Percentiles rank a stretch among this genome's conserved stretches.
These are phyloP conservation scores for Coemansia sp. DNA, from an alignment of 192 early-diverging fungal species.

Conservation along the genomic window DNA sequence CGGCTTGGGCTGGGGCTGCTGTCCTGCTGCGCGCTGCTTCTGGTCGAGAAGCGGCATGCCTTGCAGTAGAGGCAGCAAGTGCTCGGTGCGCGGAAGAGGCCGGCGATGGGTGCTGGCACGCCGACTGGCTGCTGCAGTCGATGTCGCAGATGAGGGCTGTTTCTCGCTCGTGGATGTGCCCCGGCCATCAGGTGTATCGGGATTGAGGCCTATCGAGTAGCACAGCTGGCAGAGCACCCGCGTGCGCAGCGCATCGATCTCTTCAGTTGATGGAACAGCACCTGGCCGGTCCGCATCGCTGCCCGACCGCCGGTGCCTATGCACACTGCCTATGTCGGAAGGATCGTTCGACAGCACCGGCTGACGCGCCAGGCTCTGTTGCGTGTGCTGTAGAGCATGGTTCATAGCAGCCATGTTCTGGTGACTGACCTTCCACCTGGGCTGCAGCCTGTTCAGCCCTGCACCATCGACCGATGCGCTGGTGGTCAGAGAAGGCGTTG, in stretches of 20 bases:
- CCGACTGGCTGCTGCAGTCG: conserved; percentile 28
- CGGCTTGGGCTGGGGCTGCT: conserved; percentile 9
- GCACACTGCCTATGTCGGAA: neutral
- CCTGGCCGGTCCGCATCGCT: conserved; percentile 19
- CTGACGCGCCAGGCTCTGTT: neutral
- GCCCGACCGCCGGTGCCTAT: conserved; percentile 29
- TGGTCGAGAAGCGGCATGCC: conserved; percentile 16
- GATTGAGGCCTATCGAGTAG: conserved; percentile 32
- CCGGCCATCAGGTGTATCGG: conserved; percentile 26
- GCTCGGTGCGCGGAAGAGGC: conserved; percentile 25
- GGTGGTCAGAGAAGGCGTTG: neutral
- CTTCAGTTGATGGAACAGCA: conserved; percentile 15
- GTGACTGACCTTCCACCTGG: conserved; percentile 35
- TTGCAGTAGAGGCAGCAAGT: conserved; percentile 37
- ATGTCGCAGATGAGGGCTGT: conserved; percentile 1
- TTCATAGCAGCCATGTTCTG: conserved; percentile 15
- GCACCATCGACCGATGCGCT: neutral
- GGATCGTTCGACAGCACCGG: conserved; percentile 2
- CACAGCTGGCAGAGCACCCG: conserved; percentile 28
- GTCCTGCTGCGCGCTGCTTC: conserved; percentile 2
- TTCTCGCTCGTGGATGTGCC: conserved; percentile 4
- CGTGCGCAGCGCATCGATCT: conserved; percentile 31
- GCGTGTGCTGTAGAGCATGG: conserved; percentile 7
- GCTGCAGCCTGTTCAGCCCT: conserved; percentile 11
- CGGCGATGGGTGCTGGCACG: conserved; percentile 30